Base-by-base conservation (phyloP, 2,329 filamentous ascomycete species). In the Xylaria sp. region DNA sequence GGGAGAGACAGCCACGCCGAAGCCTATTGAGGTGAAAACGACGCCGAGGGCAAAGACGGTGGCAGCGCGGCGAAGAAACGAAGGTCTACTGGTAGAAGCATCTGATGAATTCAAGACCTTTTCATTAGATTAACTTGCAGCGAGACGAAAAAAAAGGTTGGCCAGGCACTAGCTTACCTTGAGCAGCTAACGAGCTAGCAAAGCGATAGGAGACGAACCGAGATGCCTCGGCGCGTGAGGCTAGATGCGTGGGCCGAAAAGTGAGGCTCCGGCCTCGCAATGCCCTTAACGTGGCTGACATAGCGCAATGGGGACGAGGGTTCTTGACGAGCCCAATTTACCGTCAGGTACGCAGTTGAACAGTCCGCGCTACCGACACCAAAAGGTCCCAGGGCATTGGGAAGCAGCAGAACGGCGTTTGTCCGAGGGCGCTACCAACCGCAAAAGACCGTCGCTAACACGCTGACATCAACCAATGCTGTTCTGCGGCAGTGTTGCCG, bases 1-100 rank as follows among this genome's bases (percentile, higher is more conserved):
- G 46, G 88, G 88, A 12, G 82, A 80, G 72, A 85, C 82, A 62
- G 87, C 83, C 83, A 91, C 88, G 72, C 81, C 78, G 82, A 90
- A 87, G 72, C 89, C 89, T 39, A 82, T 71, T 15, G 81, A 77
- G 28, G 82, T 82, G 77, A 84, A 87, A 73, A 84, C 74, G 69
- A 88, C 63, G 44, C 82, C 81, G 69, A 88, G 80, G 65, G 81
- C 81, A 71, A 86, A 65, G 75, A 86, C 75, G 39, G 82, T 81
- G 69, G 86, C 76, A 67, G 83, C 80, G 61, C 85, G 82, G 72
- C 82, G 79, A 58, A 85, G 70, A 52, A 85, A 75, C 41, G 85
- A 80, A 46, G 81, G 81, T 63, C 72, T 71, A 41, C 73, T 71
- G 18, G 72, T 54, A 23, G 56, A 70, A n/a, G 62, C 66, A 68